These are phyloP conservation scores for Arthrobotrys musiformis DNA, from an alignment of 2,329 filamentous ascomycete genomes.

Conservation along the genomic window DNA sequence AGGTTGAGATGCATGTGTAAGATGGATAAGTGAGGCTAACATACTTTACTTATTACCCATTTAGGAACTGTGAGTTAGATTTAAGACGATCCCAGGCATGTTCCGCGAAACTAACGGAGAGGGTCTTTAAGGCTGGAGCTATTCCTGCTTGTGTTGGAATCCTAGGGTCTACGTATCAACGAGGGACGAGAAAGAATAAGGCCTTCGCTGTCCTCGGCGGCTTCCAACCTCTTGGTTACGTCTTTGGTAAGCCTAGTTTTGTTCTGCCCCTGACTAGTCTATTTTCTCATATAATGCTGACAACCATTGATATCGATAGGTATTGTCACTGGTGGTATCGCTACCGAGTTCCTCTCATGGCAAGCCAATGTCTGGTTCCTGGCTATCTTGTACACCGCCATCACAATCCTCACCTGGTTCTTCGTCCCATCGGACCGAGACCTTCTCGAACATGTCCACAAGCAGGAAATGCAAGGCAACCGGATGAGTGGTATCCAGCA, in stretches of 20 bases:
- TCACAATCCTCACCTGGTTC: constrained; percentile 42
- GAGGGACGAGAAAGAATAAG: constrained; percentile 48
- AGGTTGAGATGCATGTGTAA: background rate
- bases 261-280: background rate
- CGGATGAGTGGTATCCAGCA: constrained; percentile 39
- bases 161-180: constrained; percentile 48
- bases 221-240: constrained; percentile 51
- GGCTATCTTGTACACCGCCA: constrained; percentile 36
- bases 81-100: background rate
- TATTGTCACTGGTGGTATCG: constrained; percentile 45
- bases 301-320: background rate
- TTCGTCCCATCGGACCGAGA: constrained; percentile 49
- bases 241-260: constrained; percentile 25
- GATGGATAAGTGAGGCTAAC: background rate
- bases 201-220: constrained; percentile 52
- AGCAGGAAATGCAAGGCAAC: constrained; percentile 35
- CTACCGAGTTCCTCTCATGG: constrained; percentile 49
- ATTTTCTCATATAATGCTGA: background rate
- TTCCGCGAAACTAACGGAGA: constrained; percentile 9
- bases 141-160: constrained; percentile 52
- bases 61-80: background rate
- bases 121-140: constrained; percentile 30
- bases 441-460: constrained; percentile 35
- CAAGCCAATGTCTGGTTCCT: constrained; percentile 53
- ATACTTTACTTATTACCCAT: background rate